Evolutionary conservation across 1,284 basidiomycete genomes (phyloP).

Genomic region (Ustilago tritici): DNA sequence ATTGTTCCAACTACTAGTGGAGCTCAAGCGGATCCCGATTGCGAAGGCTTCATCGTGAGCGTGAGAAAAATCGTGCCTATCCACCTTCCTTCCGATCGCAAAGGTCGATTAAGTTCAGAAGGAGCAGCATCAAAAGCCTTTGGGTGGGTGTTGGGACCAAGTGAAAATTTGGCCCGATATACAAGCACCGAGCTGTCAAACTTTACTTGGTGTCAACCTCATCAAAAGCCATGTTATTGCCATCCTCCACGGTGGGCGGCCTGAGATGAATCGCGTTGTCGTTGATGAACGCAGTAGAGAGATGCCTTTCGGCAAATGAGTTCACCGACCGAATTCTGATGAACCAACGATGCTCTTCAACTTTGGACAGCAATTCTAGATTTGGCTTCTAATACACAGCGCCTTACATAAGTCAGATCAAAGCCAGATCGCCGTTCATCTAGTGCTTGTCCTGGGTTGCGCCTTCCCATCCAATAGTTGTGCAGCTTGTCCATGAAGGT

Average conservation of each 20-base stretch:
- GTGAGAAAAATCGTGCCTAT: background rate
- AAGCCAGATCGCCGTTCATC: no score
- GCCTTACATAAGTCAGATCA: no score
- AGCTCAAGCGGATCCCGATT: background rate
- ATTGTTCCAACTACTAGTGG: background rate
- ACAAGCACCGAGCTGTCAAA: background rate
- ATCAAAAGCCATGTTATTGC: background rate
- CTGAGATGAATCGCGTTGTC: slow-evolving; percentile 1
- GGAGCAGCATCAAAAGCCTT: background rate
- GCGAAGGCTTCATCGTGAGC: background rate
- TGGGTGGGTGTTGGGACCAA: no score
- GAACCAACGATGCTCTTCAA: no score
- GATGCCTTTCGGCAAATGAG: background rate
- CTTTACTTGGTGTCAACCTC: background rate
- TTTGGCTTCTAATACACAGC: no score
- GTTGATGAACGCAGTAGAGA: background rate
- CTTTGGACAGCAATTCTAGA: no score
- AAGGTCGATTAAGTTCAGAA: background rate
- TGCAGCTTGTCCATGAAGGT: no score
- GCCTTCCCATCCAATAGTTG: no score
- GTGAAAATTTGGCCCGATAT: no score
- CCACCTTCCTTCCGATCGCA: slow-evolving; percentile 1
- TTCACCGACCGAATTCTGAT: background rate
- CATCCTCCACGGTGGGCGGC: background rate
- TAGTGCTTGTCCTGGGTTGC: no score